Percentiles rank a stretch among this genome's conserved stretches.
Conservation (phyloP, 2,329 filamentous ascomycete species). For the Fusarium multiceps region DNA sequence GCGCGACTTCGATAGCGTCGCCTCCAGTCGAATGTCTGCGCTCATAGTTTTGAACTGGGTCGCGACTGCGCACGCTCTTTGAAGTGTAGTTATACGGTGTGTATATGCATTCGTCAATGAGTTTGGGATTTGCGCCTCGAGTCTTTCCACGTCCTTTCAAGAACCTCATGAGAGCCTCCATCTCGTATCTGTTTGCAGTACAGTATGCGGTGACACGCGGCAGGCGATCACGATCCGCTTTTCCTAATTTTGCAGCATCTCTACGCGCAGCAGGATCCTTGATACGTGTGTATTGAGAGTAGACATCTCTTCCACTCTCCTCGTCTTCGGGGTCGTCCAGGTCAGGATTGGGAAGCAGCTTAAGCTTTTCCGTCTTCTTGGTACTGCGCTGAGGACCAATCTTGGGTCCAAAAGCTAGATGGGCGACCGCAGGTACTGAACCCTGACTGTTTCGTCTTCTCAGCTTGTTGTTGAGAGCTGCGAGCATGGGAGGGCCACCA, state of each 20-base stretch:
- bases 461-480: conserved; percentile 87
- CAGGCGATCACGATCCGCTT: conserved; percentile 87
- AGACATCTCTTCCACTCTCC: conserved; percentile 93
- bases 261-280: conserved; percentile 94
- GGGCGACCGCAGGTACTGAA: conserved; percentile 52
- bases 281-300: conserved; percentile 97
- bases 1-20: conserved; percentile 58
- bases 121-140: conserved; percentile 84
- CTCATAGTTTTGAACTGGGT: conserved; percentile 64
- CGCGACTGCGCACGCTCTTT: conserved; percentile 51
- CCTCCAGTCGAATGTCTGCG: conserved; percentile 82
- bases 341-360: conserved; percentile 92
- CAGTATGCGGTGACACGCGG: conserved; percentile 97
- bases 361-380: conserved; percentile 95
- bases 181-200: conserved; percentile 89
- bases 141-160: conserved; percentile 85
- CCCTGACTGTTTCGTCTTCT: conserved; percentile 87
- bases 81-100: conserved; percentile 84
- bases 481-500: conserved; percentile 70
- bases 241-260: conserved; percentile 91
- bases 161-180: conserved; percentile 90
- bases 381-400: conserved; percentile 95
- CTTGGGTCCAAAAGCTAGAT: conserved; percentile 65
- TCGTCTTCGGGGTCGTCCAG: conserved; percentile 83
- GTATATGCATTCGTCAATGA: conserved; percentile 98